Evolutionary conservation across 2,329 filamentous ascomycete genomes (phyloP), one percentile per base, ranked within the genome.

Genomic region (Ophiocordyceps camponoti-rufipedis): DNA sequence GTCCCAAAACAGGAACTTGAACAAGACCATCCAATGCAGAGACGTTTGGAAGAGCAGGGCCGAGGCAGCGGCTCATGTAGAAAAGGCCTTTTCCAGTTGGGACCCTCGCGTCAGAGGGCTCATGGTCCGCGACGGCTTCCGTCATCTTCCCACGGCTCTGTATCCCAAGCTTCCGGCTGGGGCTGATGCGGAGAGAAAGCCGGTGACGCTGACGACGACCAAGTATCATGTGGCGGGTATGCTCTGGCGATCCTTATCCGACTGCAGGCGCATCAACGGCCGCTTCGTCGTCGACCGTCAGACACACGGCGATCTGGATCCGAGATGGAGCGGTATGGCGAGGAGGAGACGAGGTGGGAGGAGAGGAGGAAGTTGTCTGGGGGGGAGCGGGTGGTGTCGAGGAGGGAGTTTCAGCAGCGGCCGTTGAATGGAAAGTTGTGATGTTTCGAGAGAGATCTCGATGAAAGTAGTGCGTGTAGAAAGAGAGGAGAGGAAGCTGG

Each of bases 31-130:
- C 2, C 72, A 72, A 52, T 75, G 85, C n/a, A 75, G 82, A 43
- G 85, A 93, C 51, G 54, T 74, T 45, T 94, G 86, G 86, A 79
- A 83, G 2, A 84, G 79, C 1, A 72, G 80, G 12, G 64, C 68
- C 48, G 80, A 69, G 8, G 86, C 86, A 23, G 70, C 69, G 44
- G 71, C 70, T 19, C 64, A 73, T 18, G 84, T 89, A 64, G 64
- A 66, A 45, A 71, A 71, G 46, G 80, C 89, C 65, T 93, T 88
- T 62, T 68, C 77, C 49, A 55, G 70, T 19, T 93, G 85, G 86
- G 31, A 94, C 55, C 65, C 71, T 1, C 71, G 85, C 39, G 85
- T 87, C 4, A 16, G 16, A 14, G 28, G 16, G 0, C 68, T 91
- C 3, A 75, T 84, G 11, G 64, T 85, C 42, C 52, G 72, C 48